Conservation (phyloP, 2,329 filamentous ascomycete genomes). For the Dichotomopilus funicola region DNA sequence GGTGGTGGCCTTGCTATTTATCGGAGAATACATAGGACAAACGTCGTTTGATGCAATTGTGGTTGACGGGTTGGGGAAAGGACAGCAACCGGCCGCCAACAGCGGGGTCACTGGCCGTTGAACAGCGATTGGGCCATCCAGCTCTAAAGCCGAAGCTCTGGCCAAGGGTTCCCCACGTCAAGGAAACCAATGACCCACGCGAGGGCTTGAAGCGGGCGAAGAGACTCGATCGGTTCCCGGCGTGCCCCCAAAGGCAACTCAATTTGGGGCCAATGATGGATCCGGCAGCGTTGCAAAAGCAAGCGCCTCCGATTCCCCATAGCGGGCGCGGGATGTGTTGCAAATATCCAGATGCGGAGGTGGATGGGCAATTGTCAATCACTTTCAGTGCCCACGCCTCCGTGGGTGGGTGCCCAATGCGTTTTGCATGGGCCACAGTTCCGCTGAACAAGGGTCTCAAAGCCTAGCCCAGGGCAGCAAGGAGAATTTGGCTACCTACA, state of each 20-base stretch:
- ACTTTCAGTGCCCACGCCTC: background rate
- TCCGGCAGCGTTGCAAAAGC: background rate
- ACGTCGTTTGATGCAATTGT: background rate
- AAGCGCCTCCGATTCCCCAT: background rate
- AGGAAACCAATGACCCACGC: constrained; percentile 19
- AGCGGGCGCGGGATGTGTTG: background rate
- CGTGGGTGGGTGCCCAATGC: no score
- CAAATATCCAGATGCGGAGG: background rate
- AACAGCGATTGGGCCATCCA: constrained; percentile 21
- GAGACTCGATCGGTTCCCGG: background rate
- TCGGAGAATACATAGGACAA: background rate
- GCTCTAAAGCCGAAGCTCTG: constrained; percentile 6
- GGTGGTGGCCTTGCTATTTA: constrained; percentile 13
- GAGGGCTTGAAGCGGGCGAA: background rate
- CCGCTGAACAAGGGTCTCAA: no score
- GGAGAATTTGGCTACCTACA: no score
- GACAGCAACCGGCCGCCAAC: constrained; percentile 17
- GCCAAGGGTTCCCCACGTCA: constrained; percentile 21
- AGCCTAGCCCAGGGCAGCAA: no score
- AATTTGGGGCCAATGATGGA: constrained; percentile 3
- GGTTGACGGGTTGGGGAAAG: background rate
- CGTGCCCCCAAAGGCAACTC: background rate
- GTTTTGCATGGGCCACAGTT: no score
- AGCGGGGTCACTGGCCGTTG: constrained; percentile 19
- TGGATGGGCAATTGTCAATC: background rate